phyloP scores from a whole-genome alignment of 352 stramenopile genomes.

The Elongisporangium undulatum region DNA sequence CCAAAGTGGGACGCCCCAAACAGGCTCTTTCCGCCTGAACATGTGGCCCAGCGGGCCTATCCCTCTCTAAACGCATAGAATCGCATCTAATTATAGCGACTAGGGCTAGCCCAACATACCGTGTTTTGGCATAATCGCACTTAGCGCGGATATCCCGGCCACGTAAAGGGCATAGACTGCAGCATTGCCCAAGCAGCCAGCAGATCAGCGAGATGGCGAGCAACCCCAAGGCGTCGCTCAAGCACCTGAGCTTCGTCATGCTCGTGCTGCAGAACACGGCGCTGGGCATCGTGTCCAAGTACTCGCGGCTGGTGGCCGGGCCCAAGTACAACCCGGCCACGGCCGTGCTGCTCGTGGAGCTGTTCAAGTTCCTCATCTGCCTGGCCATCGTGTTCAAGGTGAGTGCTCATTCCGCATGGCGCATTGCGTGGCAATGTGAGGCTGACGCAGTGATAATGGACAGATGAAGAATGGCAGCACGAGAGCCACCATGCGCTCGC shows the following conservation, averaged over 20 bases:
- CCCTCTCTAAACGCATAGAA: background rate
- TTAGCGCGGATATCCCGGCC: background rate
- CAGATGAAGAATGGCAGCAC: slow-evolving; percentile 54
- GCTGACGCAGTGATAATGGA: background rate
- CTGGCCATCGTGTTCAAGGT: slow-evolving; percentile 65
- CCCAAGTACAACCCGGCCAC: slow-evolving; percentile 83
- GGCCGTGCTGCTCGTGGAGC: slow-evolving; percentile 77
- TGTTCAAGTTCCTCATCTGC: slow-evolving; percentile 81
- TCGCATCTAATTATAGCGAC: background rate
- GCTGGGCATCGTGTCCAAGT: slow-evolving; percentile 86
- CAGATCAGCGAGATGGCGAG: background rate
- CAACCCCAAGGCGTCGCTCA: slow-evolving; percentile 20
- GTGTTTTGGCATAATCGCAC: background rate
- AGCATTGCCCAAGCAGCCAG: background rate
- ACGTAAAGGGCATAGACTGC: background rate
- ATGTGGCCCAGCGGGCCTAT: background rate
- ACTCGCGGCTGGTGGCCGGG: slow-evolving; percentile 57
- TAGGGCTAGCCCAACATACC: background rate
- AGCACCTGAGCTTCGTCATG: slow-evolving; percentile 83
- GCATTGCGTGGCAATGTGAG: no score
- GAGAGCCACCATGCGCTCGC: slow-evolving; percentile 41
- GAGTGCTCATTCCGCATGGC: background rate
- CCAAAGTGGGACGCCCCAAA: background rate
- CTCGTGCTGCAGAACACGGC: slow-evolving; percentile 86
- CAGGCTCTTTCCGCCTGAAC: background rate